Evolutionary conservation across 2,329 filamentous ascomycete genomes (phyloP).

Genomic region (Periglandula ipomoeae): DNA sequence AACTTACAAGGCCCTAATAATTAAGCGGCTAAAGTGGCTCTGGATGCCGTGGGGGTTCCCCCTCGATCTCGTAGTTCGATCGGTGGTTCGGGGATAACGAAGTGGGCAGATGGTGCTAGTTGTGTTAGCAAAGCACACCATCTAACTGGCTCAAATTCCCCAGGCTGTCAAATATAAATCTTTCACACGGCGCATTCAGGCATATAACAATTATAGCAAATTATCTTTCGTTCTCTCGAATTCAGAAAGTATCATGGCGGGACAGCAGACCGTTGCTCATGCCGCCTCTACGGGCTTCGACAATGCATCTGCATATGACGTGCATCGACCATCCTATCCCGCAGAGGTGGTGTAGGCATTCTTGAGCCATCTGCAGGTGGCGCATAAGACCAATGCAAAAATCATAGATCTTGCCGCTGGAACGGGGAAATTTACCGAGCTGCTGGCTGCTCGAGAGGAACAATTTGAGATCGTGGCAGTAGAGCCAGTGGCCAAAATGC

Average conservation of each 20-base stretch:
- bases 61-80: slow-evolving; percentile 5
- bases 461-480: slow-evolving; percentile 51
- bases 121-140: background rate
- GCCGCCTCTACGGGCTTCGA: slow-evolving; percentile 49
- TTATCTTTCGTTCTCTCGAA: background rate
- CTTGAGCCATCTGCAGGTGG: slow-evolving; percentile 44
- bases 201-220: too few species aligned
- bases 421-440: slow-evolving; percentile 62
- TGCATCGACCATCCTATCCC: slow-evolving; percentile 59
- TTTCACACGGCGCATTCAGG: background rate
- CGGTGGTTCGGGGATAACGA: slow-evolving; percentile 2
- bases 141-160: background rate
- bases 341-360: slow-evolving; percentile 47
- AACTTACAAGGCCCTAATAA: too few species aligned
- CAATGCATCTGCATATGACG: slow-evolving; percentile 56
- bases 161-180: background rate
- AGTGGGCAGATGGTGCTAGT: background rate
- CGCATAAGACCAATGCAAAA: slow-evolving; percentile 33
- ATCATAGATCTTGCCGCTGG: slow-evolving; percentile 59
- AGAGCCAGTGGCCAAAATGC: slow-evolving; percentile 58
- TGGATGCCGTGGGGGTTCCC: too few species aligned
- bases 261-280: slow-evolving; percentile 31
- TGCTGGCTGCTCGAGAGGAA: slow-evolving; percentile 49
- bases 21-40: too few species aligned
- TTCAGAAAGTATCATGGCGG: slow-evolving; percentile 8